phyloP scores from a whole-genome alignment of 2,329 filamentous ascomycete genomes.

The Diaporthe capsici region DNA sequence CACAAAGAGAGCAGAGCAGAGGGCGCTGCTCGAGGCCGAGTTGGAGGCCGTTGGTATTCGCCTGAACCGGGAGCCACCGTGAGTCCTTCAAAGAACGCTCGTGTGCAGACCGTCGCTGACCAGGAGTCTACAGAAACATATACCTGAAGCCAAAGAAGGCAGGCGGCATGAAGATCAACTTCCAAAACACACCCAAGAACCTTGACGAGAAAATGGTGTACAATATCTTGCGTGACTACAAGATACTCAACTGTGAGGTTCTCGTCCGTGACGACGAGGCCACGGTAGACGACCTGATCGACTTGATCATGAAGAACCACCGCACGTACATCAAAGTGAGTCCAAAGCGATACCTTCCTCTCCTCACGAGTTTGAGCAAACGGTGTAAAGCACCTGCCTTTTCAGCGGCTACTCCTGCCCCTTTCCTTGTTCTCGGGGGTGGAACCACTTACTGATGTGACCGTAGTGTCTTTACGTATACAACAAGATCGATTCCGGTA shows the following conservation, averaged over 20 bases:
- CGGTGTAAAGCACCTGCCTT: not conserved
- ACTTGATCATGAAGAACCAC: constrained; percentile 99
- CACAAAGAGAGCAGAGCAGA: constrained; percentile 95
- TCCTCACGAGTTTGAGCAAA: not conserved
- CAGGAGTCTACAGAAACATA: constrained; percentile 78
- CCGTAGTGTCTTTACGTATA: constrained; percentile 89
- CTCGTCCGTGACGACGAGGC: constrained; percentile 94
- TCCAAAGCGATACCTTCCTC: constrained; percentile 1
- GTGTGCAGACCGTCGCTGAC: constrained; percentile 6
- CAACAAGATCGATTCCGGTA: constrained; percentile 93
- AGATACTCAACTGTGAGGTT: constrained; percentile 97
- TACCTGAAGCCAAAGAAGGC: constrained; percentile 97
- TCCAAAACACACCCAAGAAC: constrained; percentile 88
- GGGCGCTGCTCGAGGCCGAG: constrained; percentile 89
- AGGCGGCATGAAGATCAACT: constrained; percentile 99
- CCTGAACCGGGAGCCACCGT: constrained; percentile 92
- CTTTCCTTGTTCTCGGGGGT: not conserved
- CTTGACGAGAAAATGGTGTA: constrained; percentile 98
- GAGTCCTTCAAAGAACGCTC: constrained; percentile 52
- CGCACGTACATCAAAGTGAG: constrained; percentile 86
- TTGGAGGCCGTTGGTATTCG: constrained; percentile 95
- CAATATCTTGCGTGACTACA: constrained; percentile 98
- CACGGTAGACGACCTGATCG: constrained; percentile 98
- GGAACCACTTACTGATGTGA: not conserved
- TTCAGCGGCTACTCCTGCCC: not conserved